Evolutionary conservation across 441 rosid genomes (phyloP), one percentile per base, ranked within the genome.

Genomic region (Cnidoscolus chayamansa): DNA sequence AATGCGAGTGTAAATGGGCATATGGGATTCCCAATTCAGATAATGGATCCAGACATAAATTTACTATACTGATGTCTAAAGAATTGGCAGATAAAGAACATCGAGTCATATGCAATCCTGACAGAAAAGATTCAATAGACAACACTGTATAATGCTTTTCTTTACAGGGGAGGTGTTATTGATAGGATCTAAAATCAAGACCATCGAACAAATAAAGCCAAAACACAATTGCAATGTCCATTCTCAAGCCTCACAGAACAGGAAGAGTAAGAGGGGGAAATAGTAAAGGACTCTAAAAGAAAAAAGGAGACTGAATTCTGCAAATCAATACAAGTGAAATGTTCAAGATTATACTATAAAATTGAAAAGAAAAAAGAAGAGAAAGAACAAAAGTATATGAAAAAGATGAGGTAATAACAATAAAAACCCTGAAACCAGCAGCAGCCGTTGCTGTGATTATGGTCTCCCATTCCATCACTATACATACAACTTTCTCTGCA

Each of bases 401-500:
- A 73, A 47, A 56, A 35, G 30, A 35, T 25, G 25, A 25, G 25
- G 25, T 30, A 67, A 81, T 76, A 80, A 80, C 83, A 84, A 80
- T 76, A 62, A 84, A 80, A 84, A 65, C 65, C 63, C 75, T 74
- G 74, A 81, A 74, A 80, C 81, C 59, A 79, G 79, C 72, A 74
- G 78, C 78, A 75, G 72, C 65, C 68, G n/a, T 61, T 64, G 73
- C 67, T 25, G 72, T 66, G 82, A 77, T 76, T 71, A 76, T 78
- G 86, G 76, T 80, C 77, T 47, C 76, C 77, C 6, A 74, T 79
- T 68, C 81, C 84, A 77, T 81, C 83, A 71, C 89, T 86, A 86
- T 85, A 84, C 90, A 86, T 84, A 83, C 85, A 81, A 57, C 67
- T 63, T 55, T 74, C 77, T 86, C 86, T 84, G 88, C 86, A 85